These are phyloP conservation scores for Monosporascus sp. DNA, from an alignment of 2,329 filamentous ascomycete species.

Conservation along the genomic window DNA sequence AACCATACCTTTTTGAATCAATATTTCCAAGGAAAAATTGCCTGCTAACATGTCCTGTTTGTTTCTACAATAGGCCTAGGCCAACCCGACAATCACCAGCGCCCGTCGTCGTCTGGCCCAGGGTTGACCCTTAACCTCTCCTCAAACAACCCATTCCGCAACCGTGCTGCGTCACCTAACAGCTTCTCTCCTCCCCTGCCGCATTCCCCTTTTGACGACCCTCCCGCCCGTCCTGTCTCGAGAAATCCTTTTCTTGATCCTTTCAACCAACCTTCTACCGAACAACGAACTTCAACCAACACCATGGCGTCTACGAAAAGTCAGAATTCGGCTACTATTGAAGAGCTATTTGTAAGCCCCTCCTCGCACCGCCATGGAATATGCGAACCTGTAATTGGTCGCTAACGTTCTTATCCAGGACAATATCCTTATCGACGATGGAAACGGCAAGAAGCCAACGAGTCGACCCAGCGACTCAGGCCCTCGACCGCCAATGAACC, in stretches of 20 bases:
- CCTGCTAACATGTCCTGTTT: slow-evolving; percentile 21
- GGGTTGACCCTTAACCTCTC: slow-evolving; percentile 62
- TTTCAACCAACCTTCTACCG: slow-evolving; percentile 23
- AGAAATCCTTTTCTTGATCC: slow-evolving; percentile 71
- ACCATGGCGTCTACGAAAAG: slow-evolving; percentile 46
- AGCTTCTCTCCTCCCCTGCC: slow-evolving; percentile 33
- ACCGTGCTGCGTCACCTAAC: slow-evolving; percentile 59
- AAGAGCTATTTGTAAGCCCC: slow-evolving; percentile 71
- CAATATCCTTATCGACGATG: slow-evolving; percentile 61
- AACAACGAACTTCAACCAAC: slow-evolving; percentile 35
- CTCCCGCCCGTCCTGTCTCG: slow-evolving; percentile 56
- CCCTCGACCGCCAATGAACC: slow-evolving; percentile 28
- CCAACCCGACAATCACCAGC: slow-evolving; percentile 28
- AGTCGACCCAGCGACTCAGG: slow-evolving; percentile 19
- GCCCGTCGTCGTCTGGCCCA: slow-evolving; percentile 25
- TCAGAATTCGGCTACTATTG: slow-evolving; percentile 49
- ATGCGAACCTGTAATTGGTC: slow-evolving; percentile 20
- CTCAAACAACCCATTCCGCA: slow-evolving; percentile 79
- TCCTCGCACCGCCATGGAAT: neutral
- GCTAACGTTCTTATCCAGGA: slow-evolving; percentile 43
- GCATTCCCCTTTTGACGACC: slow-evolving; percentile 56
- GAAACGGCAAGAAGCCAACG: slow-evolving; percentile 29
- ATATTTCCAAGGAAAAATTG: neutral
- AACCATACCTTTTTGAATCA: slow-evolving; percentile 6
- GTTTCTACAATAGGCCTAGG: slow-evolving; percentile 27